A percentile compares a stretch with the other conserved stretches of the same genome.
These are phyloP conservation scores for Acrocalymma vagum DNA, from an alignment of 2,329 filamentous ascomycete genomes.

Conservation along the genomic window DNA sequence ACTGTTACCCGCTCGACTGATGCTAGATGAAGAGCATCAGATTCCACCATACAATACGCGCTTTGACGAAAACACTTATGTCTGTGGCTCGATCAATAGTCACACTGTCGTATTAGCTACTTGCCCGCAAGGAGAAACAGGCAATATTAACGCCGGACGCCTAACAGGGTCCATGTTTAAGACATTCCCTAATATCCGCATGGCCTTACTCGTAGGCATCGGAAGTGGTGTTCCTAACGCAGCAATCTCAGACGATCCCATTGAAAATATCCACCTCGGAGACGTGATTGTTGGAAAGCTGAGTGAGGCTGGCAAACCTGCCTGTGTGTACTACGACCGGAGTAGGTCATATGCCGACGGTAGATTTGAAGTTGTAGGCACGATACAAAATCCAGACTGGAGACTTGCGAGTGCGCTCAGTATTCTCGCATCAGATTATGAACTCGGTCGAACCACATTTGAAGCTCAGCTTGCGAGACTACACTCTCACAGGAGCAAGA, in stretches of 20 bases:
- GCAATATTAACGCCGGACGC: constrained; percentile 15
- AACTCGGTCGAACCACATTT: constrained; percentile 5
- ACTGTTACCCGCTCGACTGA: constrained; percentile 15
- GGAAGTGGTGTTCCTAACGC: constrained; percentile 16
- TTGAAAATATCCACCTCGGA: constrained; percentile 17
- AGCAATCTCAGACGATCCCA: constrained; percentile 1
- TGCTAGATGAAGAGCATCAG: constrained; percentile 17
- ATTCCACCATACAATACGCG: constrained; percentile 14
- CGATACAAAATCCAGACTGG: constrained; percentile 15
- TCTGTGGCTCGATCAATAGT: constrained; percentile 12
- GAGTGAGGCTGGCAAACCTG: constrained; percentile 16
- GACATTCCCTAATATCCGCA: constrained; percentile 18
- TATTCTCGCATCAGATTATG: constrained; percentile 8
- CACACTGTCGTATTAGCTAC: constrained; percentile 16
- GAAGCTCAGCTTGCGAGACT: constrained; percentile 7
- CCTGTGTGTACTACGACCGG: constrained; percentile 11
- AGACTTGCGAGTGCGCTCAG: constrained; percentile 11
- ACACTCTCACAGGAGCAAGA: constrained; percentile 1
- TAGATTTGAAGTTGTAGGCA: constrained; percentile 15
- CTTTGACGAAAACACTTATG: constrained; percentile 18
- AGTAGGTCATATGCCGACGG: constrained; percentile 11
- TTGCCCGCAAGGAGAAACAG: constrained; percentile 11
- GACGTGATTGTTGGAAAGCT: constrained; percentile 18
- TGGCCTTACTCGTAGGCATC: constrained; percentile 17
- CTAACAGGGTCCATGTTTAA: constrained; percentile 13